These are phyloP conservation scores for Acanthamoeba polyphaga DNA, from an alignment of 208 protist genomes.

Conservation along the genomic window DNA sequence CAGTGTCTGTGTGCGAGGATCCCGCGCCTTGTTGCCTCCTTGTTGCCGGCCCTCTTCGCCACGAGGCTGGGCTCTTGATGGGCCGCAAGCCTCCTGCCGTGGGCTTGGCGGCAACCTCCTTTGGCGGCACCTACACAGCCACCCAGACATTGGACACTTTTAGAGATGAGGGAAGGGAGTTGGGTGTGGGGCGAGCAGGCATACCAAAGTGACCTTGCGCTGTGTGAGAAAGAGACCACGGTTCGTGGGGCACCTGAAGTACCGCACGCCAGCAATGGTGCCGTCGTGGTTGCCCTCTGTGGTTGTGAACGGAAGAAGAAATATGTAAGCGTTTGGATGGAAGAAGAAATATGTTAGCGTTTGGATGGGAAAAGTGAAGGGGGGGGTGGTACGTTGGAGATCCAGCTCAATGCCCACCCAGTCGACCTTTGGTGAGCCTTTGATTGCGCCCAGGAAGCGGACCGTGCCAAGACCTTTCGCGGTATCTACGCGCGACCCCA, in stretches of 20 bases:
- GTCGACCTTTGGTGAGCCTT: conserved; percentile 74
- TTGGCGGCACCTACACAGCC: neutral
- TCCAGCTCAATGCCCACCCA: conserved; percentile 75
- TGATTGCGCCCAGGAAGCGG: conserved; percentile 57
- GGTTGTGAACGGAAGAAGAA: neutral
- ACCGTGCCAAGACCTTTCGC: conserved; percentile 52
- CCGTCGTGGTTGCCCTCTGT: conserved; percentile 73
- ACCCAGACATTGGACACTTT: neutral
- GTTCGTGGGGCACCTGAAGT: conserved; percentile 70
- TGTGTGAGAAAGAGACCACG: conserved; percentile 66
- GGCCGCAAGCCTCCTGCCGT: neutral
- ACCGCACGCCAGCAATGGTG: conserved; percentile 52
- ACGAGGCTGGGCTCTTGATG: too few relatives aligned
- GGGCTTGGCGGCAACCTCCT: neutral
- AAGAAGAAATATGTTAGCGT: neutral
- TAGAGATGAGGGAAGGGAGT: neutral
- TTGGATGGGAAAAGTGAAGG: neutral
- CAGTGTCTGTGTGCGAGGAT: too few relatives aligned
- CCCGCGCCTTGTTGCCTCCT: too few relatives aligned
- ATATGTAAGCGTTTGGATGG: neutral
- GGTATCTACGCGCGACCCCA: conserved; percentile 45
- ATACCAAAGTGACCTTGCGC: neutral
- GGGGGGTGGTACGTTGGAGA: conserved; percentile 1
- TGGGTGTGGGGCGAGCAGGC: neutral
- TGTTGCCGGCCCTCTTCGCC: too few relatives aligned